Evolutionary conservation across 768 basidiomycete species (phyloP).

Genomic region (Gautieria morchelliformis): DNA sequence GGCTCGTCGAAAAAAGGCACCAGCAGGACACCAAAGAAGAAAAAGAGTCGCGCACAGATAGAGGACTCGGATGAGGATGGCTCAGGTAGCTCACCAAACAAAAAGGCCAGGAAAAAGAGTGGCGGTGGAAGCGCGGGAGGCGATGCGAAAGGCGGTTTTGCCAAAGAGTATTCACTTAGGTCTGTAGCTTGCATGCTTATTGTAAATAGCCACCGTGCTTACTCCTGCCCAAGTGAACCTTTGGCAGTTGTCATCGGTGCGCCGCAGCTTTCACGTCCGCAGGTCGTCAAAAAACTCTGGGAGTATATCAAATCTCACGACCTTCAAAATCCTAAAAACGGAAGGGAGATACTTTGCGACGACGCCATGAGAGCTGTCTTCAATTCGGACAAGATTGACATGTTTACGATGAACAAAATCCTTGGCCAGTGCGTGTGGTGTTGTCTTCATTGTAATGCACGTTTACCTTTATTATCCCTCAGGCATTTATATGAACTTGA

Average conservation of each 20-base stretch:
- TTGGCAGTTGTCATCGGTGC: constrained; percentile 60
- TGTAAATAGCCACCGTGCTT: neutral
- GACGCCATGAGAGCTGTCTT: constrained; percentile 63
- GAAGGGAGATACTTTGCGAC: constrained; percentile 81
- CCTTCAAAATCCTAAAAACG: constrained; percentile 79
- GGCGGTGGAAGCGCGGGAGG: constrained; percentile 25
- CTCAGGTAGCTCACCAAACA: constrained; percentile 23
- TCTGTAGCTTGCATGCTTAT: constrained; percentile 19
- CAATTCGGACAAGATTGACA: constrained; percentile 64
- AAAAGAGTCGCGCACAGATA: constrained; percentile 44
- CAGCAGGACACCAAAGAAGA: constrained; percentile 35
- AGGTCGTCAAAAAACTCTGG: constrained; percentile 89
- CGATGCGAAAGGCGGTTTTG: constrained; percentile 61
- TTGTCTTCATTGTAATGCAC: neutral
- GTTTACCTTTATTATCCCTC: neutral
- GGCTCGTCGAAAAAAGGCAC: constrained; percentile 19
- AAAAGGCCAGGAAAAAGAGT: constrained; percentile 32
- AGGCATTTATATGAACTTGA: constrained; percentile 9
- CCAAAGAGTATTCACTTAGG: constrained; percentile 71
- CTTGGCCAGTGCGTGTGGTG: constrained; percentile 52
- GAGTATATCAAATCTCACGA: constrained; percentile 73
- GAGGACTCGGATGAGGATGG: constrained; percentile 39
- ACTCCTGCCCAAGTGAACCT: constrained; percentile 42
- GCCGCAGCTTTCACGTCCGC: constrained; percentile 70
- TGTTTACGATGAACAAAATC: constrained; percentile 94